These are phyloP conservation scores for Beta lomatogona DNA, from an alignment of 179 eudicot genomes.

Conservation along the genomic window DNA sequence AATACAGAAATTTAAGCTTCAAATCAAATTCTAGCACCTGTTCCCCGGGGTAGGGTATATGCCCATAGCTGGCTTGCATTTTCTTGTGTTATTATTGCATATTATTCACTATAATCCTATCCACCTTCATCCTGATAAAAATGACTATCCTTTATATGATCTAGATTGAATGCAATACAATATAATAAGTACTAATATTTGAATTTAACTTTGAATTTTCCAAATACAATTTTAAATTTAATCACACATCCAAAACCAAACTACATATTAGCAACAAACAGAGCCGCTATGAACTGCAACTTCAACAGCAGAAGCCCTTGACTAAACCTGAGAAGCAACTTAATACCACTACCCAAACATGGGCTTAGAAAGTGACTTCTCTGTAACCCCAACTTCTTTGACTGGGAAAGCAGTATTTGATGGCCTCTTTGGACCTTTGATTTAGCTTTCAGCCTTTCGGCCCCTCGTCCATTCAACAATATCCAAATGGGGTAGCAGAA, in stretches of 20 bases:
- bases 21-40: not conserved
- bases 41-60: no score
- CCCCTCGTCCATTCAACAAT: not conserved
- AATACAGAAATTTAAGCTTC: not conserved
- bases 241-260: not conserved
- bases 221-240: not conserved
- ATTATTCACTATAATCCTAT: no score
- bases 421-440: not conserved
- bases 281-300: not conserved
- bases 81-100: not conserved
- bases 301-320: not conserved
- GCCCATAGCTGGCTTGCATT: not conserved
- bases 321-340: not conserved
- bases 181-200: no score
- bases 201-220: not conserved
- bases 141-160: not conserved
- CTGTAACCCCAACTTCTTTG: not conserved
- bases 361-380: not conserved
- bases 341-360: not conserved
- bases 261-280: not conserved
- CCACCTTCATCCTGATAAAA: not conserved
- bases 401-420: not conserved
- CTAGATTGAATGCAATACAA: not conserved
- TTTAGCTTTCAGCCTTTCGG: not conserved
- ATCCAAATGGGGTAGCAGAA: not conserved